Percentiles rank a stretch among this genome's conserved stretches.
Conservation (phyloP, 768 basidiomycete species). For the Agrocybe pediades region DNA sequence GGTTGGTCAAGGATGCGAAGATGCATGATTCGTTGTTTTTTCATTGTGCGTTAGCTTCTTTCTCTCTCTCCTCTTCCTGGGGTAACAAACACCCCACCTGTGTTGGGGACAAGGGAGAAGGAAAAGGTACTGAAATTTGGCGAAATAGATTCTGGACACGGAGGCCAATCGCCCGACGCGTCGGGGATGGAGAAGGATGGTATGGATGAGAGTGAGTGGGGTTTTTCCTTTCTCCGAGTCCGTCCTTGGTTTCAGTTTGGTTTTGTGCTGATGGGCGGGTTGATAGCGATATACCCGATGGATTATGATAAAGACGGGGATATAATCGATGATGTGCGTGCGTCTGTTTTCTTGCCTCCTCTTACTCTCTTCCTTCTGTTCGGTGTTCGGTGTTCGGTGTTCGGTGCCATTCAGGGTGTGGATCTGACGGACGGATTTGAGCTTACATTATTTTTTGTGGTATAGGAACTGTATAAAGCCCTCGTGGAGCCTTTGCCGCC, state of each 20-base stretch:
- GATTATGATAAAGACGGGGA: conserved; percentile 78
- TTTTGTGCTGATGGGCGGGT: not conserved
- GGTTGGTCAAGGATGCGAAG: conserved; percentile 68
- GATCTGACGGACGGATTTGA: too few relatives aligned
- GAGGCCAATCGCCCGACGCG: conserved; percentile 80
- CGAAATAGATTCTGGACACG: conserved; percentile 97
- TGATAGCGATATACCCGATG: conserved; percentile 84
- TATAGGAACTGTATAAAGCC: conserved; percentile 47
- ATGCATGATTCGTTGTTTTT: conserved; percentile 79
- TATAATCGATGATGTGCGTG: conserved; percentile 69
- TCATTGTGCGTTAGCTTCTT: conserved; percentile 50
- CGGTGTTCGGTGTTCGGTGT: too few relatives aligned
- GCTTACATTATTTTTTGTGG: too few relatives aligned
- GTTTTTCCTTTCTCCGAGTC: not conserved
- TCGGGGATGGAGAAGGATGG: conserved; percentile 81
- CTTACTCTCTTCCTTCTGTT: not conserved
- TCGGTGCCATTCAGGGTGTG: too few relatives aligned
- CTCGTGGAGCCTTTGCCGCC: conserved; percentile 46
- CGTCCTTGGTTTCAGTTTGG: not conserved
- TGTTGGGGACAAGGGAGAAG: too few relatives aligned
- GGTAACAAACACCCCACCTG: too few relatives aligned
- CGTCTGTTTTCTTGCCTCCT: not conserved
- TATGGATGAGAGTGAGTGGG: conserved; percentile 64
- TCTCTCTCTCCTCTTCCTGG: too few relatives aligned
- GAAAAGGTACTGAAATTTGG: too few relatives aligned